Evolutionary conservation across 345 rosid species (phyloP).

Genomic region (Aegle marmelos): DNA sequence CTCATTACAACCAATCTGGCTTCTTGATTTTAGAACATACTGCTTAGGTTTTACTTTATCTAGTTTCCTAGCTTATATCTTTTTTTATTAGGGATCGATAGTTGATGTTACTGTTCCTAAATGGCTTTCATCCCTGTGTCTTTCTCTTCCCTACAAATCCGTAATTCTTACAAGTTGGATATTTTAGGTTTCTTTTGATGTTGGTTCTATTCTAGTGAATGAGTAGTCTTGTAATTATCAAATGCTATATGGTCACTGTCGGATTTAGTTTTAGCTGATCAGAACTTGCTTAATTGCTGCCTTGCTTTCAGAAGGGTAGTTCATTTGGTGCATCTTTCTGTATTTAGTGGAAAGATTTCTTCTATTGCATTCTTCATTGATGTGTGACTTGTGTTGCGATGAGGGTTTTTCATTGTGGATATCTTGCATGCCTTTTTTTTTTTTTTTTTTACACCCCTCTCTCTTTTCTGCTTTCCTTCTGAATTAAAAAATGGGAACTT

Average conservation of each 20-base stretch:
- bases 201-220: background rate
- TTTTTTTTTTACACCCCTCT: too few species aligned
- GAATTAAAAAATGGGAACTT: background rate
- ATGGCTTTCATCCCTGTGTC: background rate
- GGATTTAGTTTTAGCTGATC: background rate
- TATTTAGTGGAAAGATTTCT: background rate
- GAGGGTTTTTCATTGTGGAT: background rate
- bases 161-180: background rate
- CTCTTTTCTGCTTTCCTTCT: background rate
- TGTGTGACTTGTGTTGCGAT: background rate
- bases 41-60: background rate
- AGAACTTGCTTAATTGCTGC: background rate
- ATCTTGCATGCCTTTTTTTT: background rate
- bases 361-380: background rate
- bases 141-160: background rate
- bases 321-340: background rate
- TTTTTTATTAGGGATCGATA: background rate
- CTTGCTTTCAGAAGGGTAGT: background rate
- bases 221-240: background rate
- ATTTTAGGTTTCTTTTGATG: background rate
- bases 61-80: background rate
- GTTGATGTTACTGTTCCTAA: background rate
- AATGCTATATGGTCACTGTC: background rate
- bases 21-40: background rate
- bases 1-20: background rate